Evolutionary conservation across 805 yeast species (phyloP), one percentile per base, ranked within the genome.

Genomic region (Sporopachydermia lactativora): DNA sequence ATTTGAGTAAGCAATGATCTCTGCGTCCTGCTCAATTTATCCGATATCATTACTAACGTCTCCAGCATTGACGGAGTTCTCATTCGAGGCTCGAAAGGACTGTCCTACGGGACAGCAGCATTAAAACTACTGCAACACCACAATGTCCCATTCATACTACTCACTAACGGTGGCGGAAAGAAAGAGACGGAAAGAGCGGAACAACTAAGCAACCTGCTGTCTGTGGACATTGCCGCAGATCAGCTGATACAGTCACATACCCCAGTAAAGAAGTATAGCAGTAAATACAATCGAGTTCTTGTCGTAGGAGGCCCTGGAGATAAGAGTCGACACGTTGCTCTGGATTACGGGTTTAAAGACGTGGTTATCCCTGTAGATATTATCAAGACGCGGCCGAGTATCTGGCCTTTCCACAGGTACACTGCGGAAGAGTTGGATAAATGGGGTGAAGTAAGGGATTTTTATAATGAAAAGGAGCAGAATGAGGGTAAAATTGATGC

Each of bases 151-250:
- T 88, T 75, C 61, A 73, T 85, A n/a, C 54, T 88, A 35, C 65
- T 88, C 54, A 86, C 96, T 4, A 86, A 88, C 55, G 96, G 96
- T 15, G 96, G 96, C 4, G 96, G 96, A 2, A 68, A 68, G 19
- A 59, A 71, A 8, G 96, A 86, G 52, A 45, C 51, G 3, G 68
- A 65, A n/a, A 63, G 95, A 36, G 74, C 76, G 2, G 61, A 64
- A 2, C 69, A 66, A 24, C 55, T 83, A 3, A 66, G 75, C 2
- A 51, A 61, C 5, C 58, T 58, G 28, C 57, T 81, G 41, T 66
- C 61, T 4, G 61, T 64, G 17, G 51, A 53, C 1, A 57, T 80
- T n/a, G 60, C 70, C 18, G 68, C 75, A 2, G 57, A 65, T 36
- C 95, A 86, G 51, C 64, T 88, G 36, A 75, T 88, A 14, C 94